Evolutionary conservation across 371 early-diverging fungal species (phyloP).

Genomic region (Mortierella sp.): DNA sequence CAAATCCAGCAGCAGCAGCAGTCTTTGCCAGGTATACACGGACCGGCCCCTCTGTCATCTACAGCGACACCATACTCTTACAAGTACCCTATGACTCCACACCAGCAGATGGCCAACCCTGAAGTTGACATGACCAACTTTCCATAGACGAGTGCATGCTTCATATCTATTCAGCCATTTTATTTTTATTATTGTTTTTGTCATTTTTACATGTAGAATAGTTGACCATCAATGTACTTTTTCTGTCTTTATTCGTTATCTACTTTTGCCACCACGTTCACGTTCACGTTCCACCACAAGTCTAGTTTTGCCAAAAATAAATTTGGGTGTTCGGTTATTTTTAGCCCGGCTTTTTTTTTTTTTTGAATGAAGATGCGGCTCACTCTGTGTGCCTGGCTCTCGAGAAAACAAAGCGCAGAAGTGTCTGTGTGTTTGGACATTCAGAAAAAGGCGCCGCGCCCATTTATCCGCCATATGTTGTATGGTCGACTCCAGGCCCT

Average conservation of each 20-base stretch:
- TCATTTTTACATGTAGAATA: not conserved
- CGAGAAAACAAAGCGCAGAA: no score
- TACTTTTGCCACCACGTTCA: no score
- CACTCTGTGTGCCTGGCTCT: no score
- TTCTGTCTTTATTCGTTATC: not conserved
- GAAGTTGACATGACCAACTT: slow-evolving; percentile 52
- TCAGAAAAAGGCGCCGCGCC: no score
- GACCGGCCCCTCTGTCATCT: not conserved
- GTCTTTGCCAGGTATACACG: not conserved
- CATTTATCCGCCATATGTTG: no score
- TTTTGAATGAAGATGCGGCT: no score
- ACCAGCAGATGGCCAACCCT: slow-evolving; percentile 42
- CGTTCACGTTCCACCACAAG: no score
- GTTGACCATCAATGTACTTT: not conserved
- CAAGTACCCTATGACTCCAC: slow-evolving; percentile 9
- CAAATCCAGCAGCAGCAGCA: slow-evolving; percentile 12
- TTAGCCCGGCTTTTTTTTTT: not conserved
- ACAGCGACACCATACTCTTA: not conserved
- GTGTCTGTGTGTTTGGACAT: no score
- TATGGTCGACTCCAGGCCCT: no score
- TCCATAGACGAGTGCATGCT: slow-evolving; percentile 14
- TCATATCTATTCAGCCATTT: not conserved
- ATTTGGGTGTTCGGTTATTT: not conserved
- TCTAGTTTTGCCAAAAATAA: not conserved
- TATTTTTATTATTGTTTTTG: not conserved